These are phyloP conservation scores for Kwoniella mangroviensis DNA, from an alignment of 768 basidiomycete species.

Conservation along the genomic window DNA sequence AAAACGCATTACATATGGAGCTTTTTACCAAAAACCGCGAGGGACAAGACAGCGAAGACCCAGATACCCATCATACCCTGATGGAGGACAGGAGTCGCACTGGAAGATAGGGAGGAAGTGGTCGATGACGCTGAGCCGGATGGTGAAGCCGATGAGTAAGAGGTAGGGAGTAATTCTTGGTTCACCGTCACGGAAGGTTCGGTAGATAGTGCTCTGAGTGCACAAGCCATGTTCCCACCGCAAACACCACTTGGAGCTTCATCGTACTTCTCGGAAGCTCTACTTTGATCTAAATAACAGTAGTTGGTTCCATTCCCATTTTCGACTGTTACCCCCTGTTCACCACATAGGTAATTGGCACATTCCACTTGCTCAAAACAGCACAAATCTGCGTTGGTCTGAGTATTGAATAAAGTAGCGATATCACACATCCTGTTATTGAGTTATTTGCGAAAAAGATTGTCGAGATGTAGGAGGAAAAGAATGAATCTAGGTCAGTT, in stretches of 20 bases:
- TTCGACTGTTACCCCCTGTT: neutral
- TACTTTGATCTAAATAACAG: conserved; percentile 4
- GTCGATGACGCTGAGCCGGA: neutral
- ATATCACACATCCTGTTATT: conserved; percentile 13
- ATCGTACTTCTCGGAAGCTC: conserved; percentile 4
- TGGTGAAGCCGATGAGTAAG: neutral
- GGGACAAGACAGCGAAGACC: neutral
- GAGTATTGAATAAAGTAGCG: conserved; percentile 7
- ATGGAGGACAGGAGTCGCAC: neutral
- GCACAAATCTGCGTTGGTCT: conserved; percentile 1
- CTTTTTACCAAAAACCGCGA: conserved; percentile 2
- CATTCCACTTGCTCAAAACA: conserved; percentile 5
- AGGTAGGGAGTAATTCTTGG: conserved; percentile 10
- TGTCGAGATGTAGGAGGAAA: neutral
- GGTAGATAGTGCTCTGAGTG: conserved; percentile 4
- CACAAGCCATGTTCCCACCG: conserved; percentile 5
- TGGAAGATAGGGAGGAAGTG: neutral
- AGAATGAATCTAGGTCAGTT: conserved; percentile 3
- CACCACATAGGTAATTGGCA: conserved; percentile 3
- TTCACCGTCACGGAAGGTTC: conserved; percentile 2
- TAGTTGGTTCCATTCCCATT: neutral
- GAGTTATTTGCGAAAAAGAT: neutral
- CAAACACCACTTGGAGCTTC: conserved; percentile 6
- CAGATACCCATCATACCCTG: neutral
- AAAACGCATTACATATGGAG: neutral